Conservation (phyloP, 129 eudicot genomes). For the Centaurea solstitialis region DNA sequence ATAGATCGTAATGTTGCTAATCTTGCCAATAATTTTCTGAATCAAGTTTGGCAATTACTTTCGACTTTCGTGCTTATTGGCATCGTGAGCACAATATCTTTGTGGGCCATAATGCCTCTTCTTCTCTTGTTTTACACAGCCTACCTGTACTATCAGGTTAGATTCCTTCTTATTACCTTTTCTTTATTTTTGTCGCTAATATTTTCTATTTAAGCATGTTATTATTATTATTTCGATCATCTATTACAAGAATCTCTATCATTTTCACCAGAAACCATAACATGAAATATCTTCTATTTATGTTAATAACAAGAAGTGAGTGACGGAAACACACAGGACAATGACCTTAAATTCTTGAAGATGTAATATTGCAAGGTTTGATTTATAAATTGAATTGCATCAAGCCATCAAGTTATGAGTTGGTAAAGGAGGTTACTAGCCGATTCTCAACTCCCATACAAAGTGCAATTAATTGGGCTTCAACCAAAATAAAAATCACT, state of each 20-base stretch:
- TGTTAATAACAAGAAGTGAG: background rate
- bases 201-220: background rate
- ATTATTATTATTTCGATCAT: background rate
- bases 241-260: background rate
- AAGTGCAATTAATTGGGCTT: background rate
- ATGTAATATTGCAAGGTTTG: background rate
- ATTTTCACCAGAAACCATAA: background rate
- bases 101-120: constrained; percentile 99
- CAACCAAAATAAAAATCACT: background rate
- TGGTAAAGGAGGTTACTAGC: background rate
- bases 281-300: background rate
- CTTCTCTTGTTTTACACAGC: constrained; percentile 87
- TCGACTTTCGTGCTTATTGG: constrained; percentile 93
- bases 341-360: constrained; percentile 9
- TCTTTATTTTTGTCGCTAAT: background rate
- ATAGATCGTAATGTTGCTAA: constrained; percentile 87
- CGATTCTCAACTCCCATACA: background rate
- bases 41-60: constrained; percentile 78
- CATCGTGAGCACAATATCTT: constrained; percentile 87
- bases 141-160: constrained; percentile 93
- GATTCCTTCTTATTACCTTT: constrained; percentile 24
- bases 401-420: background rate
- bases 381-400: background rate
- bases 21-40: constrained; percentile 58
- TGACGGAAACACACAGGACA: background rate